A percentile compares a stretch with the other conserved stretches of the same genome.
Conservation (phyloP, 495 filamentous ascomycete genomes). For the Aspergillus mulundensis region DNA sequence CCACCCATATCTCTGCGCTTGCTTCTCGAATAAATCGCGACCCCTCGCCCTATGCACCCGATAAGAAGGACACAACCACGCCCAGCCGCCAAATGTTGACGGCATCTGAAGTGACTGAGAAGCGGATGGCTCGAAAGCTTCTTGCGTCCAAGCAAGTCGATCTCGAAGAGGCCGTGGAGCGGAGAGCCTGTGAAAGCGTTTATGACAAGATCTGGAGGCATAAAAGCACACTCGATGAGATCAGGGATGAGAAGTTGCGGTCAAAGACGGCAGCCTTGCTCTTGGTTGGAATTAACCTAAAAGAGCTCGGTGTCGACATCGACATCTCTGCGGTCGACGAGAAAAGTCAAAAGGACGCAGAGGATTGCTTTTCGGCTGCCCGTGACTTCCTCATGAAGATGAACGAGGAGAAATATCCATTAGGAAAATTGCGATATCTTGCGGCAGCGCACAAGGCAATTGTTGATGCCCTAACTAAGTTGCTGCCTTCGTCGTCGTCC, state of each 20-base stretch:
- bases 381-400: constrained; percentile 73
- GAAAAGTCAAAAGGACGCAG: constrained; percentile 67
- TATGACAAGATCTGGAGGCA: constrained; percentile 90
- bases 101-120: constrained; percentile 72
- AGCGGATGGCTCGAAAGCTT: constrained; percentile 69
- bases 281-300: constrained; percentile 83
- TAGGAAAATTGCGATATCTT: constrained; percentile 88
- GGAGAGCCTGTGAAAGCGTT: constrained; percentile 77
- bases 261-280: constrained; percentile 90
- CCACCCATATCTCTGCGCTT: constrained; percentile 80
- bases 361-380: constrained; percentile 65
- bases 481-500: constrained; percentile 83
- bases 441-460: constrained; percentile 89
- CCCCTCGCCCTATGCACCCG: constrained; percentile 45
- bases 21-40: constrained; percentile 70
- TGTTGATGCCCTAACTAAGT: constrained; percentile 74
- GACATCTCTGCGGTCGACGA: constrained; percentile 45
- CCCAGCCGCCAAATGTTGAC: constrained; percentile 89
- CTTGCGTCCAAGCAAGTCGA: constrained; percentile 71
- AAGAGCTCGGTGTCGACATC: constrained; percentile 80
- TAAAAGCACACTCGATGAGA: constrained; percentile 87
- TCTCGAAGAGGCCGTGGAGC: constrained; percentile 90
- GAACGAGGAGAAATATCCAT: constrained; percentile 79
- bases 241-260: constrained; percentile 88
- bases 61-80: constrained; percentile 22